Evolutionary conservation across 805 yeast genomes (phyloP).

Genomic region (Pichia thaimueangensis): DNA sequence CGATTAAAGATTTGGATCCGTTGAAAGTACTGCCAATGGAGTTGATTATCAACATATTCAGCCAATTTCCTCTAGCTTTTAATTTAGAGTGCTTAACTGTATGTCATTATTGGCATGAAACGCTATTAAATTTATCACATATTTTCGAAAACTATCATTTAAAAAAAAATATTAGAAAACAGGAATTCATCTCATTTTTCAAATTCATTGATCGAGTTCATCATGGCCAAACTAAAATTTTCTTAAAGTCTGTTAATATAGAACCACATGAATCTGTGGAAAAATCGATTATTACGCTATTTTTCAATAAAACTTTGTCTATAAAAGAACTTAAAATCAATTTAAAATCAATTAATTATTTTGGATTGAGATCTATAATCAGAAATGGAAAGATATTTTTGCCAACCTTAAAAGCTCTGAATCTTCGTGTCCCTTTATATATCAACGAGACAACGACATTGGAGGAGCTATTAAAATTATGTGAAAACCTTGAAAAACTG

Average conservation of each 20-base stretch:
- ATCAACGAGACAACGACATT: background rate
- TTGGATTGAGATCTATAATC: background rate
- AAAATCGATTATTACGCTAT: background rate
- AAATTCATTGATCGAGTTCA: constrained; percentile 9
- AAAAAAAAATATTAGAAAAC: constrained; percentile 4
- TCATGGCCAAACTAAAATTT: constrained; percentile 3
- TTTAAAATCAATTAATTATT: background rate
- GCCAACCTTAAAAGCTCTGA: background rate
- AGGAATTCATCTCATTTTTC: constrained; percentile 14
- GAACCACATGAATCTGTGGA: constrained; percentile 2
- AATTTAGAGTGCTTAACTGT: constrained; percentile 16
- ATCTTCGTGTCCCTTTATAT: background rate
- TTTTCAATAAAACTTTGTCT: background rate
- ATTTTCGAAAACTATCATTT: constrained; percentile 13
- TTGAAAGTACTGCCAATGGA: constrained; percentile 23
- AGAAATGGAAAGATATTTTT: background rate
- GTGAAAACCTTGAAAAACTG: constrained; percentile 1
- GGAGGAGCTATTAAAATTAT: background rate
- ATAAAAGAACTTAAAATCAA: constrained; percentile 1
- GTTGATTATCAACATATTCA: constrained; percentile 13
- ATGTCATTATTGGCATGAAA: constrained; percentile 16
- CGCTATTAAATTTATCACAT: constrained; percentile 11
- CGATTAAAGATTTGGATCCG: constrained; percentile 17
- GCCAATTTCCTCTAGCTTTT: constrained; percentile 13
- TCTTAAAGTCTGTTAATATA: background rate